These are phyloP conservation scores for Fusarium verrucosum DNA, from an alignment of 2,329 filamentous ascomycete species.

Conservation along the genomic window DNA sequence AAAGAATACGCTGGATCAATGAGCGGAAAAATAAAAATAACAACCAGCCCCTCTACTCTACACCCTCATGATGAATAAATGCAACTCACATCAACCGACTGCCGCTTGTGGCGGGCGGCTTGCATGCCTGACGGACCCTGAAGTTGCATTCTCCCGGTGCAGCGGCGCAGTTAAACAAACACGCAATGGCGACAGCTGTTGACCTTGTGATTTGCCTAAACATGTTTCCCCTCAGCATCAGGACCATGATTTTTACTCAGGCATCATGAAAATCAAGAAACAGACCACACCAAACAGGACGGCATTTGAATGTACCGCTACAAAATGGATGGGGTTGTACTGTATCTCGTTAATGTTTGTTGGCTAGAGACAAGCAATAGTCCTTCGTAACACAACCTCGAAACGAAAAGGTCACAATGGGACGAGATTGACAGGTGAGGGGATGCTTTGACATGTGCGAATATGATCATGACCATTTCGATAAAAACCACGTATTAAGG, in stretches of 20 bases:
- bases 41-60: slow-evolving; percentile 9
- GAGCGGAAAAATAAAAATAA: background rate
- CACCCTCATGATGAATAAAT: slow-evolving; percentile 21
- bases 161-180: slow-evolving; percentile 11
- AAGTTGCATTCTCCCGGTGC: slow-evolving; percentile 19
- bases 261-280: background rate
- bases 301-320: background rate
- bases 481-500: too few relatives aligned
- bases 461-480: slow-evolving; percentile 2
- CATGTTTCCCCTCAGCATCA: background rate
- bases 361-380: slow-evolving; percentile 7
- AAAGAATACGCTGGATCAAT: background rate
- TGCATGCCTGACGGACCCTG: slow-evolving; percentile 34
- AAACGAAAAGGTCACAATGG: slow-evolving; percentile 14
- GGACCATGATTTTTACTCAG: background rate
- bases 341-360: slow-evolving; percentile 8
- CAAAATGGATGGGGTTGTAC: background rate
- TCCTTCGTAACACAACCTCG: slow-evolving; percentile 28
- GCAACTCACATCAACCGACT: slow-evolving; percentile 10
- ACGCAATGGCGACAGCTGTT: slow-evolving; percentile 19
- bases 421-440: background rate
- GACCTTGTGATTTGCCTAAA: slow-evolving; percentile 22
- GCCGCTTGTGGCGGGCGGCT: slow-evolving; percentile 32
- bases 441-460: slow-evolving; percentile 23
- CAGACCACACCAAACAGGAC: background rate